Evolutionary conservation across 805 yeast species (phyloP).

Genomic region (Monosporozyma aerobia): DNA sequence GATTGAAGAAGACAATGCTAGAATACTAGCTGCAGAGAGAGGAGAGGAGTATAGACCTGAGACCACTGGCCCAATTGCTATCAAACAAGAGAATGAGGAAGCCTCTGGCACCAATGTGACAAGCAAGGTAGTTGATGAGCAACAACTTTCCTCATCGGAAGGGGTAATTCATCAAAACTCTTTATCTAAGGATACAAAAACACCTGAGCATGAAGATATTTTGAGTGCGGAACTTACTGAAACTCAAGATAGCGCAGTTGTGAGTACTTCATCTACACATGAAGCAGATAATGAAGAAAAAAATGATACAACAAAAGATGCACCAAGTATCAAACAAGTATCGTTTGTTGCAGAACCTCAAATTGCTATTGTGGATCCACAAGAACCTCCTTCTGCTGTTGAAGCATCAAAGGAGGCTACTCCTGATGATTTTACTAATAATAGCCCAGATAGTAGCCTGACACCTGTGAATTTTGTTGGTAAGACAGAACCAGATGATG

Average conservation of each 20-base stretch:
- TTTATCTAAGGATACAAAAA: neutral
- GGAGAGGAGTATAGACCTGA: neutral
- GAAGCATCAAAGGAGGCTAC: conserved; percentile 6
- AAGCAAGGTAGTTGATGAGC: neutral
- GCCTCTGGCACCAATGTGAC: neutral
- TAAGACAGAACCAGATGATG: conserved; percentile 5
- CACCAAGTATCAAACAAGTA: conserved; percentile 12
- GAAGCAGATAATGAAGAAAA: neutral
- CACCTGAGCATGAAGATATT: neutral
- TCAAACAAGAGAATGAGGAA: neutral
- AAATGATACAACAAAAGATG: neutral
- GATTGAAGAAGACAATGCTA: neutral
- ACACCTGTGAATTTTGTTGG: neutral
- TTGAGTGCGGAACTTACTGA: neutral
- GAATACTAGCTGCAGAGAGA: neutral
- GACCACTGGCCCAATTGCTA: neutral
- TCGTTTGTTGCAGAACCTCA: conserved; percentile 14
- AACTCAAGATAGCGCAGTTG: neutral
- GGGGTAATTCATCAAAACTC: neutral
- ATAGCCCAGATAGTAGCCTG: conserved; percentile 1
- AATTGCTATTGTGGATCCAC: conserved; percentile 11
- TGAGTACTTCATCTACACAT: neutral
- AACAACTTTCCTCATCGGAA: neutral
- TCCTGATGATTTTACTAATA: neutral
- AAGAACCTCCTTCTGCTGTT: conserved; percentile 7